Base-by-base conservation (phyloP, 139 green algal genomes). In the Asterochloris sp. region DNA sequence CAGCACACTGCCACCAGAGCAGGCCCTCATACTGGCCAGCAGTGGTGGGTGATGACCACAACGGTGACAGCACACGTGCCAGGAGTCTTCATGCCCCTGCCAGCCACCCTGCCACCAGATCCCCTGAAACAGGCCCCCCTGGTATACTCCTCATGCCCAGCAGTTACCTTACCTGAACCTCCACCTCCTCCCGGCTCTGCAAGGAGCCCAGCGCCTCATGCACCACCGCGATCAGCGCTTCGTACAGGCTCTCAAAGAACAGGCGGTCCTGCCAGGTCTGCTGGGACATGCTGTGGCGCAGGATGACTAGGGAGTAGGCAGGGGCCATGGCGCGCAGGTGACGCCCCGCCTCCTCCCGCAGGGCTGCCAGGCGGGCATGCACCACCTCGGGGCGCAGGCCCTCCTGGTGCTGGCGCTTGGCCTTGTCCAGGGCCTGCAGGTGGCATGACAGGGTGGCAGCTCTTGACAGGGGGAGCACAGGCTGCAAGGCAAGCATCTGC, bases 191-290 rank as follows among this genome's bases (percentile, higher is more conserved):
- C 11, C 76, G 21, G 21, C 60, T 80, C 23, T 69, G 67, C 12
- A 80, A 69, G 60, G 60, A 69, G 76, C 76, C 76, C 12, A 80
- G 76, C 24, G 76, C 76, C 68, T 80, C 76, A 69, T 80, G 76
- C 23, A 80, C 68, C 24, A 91, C 60, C 4, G 78, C 75, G 0
- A 63, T 62, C 67, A 91, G 21, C 17, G 27, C 76, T 28, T 84
- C 78, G 71, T 89, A 91, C 69, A 91, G 24, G 13, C 63, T 24
- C 83, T 91, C 87, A 68, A 89, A 91, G 73, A 91, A 91, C 14
- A 69, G 77, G 80, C 83, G 86, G 82, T 87, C 83, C 62, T 81
- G 54, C n/a, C 86, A 77, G 14, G 83, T 83, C 69, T 85, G 79
- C 60, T 78, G 79, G 86, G 78, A 87, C 60, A 61, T 82, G 83